phyloP scores from a whole-genome alignment of 306 rosid genomes.

The Rosa lucieae region DNA sequence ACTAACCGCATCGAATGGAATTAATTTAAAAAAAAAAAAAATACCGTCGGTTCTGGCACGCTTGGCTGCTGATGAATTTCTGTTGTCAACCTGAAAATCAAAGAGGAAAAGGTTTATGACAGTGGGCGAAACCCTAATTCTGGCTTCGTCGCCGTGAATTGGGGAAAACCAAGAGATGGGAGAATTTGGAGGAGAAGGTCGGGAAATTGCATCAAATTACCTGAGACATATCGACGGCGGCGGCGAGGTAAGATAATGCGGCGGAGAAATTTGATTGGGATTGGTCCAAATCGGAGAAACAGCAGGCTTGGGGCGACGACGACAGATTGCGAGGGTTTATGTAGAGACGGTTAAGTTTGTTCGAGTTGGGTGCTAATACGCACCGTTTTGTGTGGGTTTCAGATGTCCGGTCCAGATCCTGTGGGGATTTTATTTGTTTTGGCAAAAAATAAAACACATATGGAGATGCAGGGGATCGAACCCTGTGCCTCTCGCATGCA shows the following conservation, averaged over 20 bases:
- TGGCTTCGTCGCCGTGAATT: background rate
- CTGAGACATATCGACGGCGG: slow-evolving; percentile 50
- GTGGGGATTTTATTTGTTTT: background rate
- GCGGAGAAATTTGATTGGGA: slow-evolving; percentile 8
- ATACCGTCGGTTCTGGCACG: slow-evolving; percentile 99
- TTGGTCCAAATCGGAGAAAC: background rate
- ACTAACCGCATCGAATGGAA: background rate
- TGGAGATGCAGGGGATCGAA: slow-evolving; percentile 6
- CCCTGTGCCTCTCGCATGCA: slow-evolving; percentile 9
- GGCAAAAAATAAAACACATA: background rate
- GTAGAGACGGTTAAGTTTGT: background rate
- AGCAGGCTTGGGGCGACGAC: background rate
- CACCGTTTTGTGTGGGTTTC: background rate
- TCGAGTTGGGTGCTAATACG: background rate
- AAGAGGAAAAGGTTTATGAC: background rate
- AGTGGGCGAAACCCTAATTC: slow-evolving; percentile 21
- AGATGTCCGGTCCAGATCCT: background rate
- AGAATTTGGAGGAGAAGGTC: background rate
- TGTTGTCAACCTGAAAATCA: slow-evolving; percentile 74
- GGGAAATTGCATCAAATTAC: slow-evolving; percentile 9
- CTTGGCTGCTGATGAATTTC: slow-evolving; percentile 94
- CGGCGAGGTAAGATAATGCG: background rate
- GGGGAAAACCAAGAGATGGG: background rate
- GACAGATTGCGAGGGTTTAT: slow-evolving; percentile 4
- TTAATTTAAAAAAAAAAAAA: slow-evolving; percentile 1